Percentiles rank a stretch among this genome's conserved stretches.
These are phyloP conservation scores for Vigna trinervia DNA, from an alignment of 306 rosid genomes.

Conservation along the genomic window DNA sequence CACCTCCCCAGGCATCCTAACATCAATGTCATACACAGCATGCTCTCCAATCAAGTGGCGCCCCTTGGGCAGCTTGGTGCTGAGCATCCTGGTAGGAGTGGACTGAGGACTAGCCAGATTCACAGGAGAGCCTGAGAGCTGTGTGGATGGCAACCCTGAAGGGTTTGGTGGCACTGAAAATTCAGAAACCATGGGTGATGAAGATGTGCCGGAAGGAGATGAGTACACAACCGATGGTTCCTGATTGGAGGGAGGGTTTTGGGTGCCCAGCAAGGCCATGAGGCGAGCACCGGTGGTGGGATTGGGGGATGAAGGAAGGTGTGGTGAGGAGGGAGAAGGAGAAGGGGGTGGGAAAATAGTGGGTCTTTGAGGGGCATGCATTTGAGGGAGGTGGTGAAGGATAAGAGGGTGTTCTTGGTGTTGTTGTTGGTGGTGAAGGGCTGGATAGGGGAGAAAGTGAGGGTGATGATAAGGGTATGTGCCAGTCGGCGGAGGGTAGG, in stretches of 20 bases:
- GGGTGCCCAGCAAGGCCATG: conserved; percentile 60
- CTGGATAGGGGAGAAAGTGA: conserved; percentile 55
- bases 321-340: conserved; percentile 47
- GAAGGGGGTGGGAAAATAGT: conserved; percentile 49
- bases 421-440: conserved; percentile 40
- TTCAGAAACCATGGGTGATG: conserved; percentile 45
- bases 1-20: conserved; percentile 59
- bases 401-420: conserved; percentile 47
- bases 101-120: conserved; percentile 44
- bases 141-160: conserved; percentile 30
- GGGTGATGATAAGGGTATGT: conserved; percentile 55
- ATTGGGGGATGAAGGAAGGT: conserved; percentile 51
- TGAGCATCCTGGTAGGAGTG: conserved; percentile 61
- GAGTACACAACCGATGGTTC: conserved; percentile 38
- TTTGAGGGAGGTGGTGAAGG: conserved; percentile 48
- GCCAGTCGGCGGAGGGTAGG: conserved; percentile 77
- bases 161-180: conserved; percentile 38
- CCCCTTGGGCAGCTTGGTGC: conserved; percentile 65
- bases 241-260: conserved; percentile 52
- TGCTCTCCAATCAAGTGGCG: conserved; percentile 63
- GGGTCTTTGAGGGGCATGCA: conserved; percentile 53
- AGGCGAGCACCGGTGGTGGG: conserved; percentile 57
- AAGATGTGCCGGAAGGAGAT: conserved; percentile 16
- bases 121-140: conserved; percentile 33
- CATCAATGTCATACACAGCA: conserved; percentile 65